Conservation (phyloP, 1,284 basidiomycete species). For the Stygiomarasmius scandens region DNA sequence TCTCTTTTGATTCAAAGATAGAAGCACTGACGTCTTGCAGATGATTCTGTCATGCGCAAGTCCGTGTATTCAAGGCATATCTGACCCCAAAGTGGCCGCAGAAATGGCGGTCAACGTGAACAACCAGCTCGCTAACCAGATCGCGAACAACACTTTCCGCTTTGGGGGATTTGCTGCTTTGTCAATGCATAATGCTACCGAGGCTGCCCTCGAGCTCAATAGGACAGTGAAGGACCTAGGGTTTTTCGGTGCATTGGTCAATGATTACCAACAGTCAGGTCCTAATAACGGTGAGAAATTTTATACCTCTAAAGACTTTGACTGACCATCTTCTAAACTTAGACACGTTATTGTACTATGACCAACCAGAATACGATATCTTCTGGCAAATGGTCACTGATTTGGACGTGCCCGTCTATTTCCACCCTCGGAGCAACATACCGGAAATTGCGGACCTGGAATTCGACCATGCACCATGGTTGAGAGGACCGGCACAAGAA, state of each 20-base stretch:
- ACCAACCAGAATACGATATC: constrained; percentile 15
- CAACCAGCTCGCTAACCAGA: constrained; percentile 11
- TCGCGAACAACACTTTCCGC: constrained; percentile 13
- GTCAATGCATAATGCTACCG: constrained; percentile 19
- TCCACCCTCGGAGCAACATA: constrained; percentile 31
- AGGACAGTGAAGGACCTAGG: constrained; percentile 17
- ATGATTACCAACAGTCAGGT: constrained; percentile 17
- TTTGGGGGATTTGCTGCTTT: constrained; percentile 19
- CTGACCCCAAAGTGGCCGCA: constrained; percentile 21
- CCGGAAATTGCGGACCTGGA: constrained; percentile 27
- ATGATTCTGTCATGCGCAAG: constrained; percentile 43
- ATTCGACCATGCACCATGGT: constrained; percentile 35
- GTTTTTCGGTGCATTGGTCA: constrained; percentile 18
- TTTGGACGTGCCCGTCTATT: constrained; percentile 20
- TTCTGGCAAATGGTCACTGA: constrained; percentile 17
- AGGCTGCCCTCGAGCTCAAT: constrained; percentile 15
- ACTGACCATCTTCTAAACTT: background rate
- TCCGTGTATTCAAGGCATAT: constrained; percentile 30
- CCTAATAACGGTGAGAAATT: constrained; percentile 12
- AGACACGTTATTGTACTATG: constrained; percentile 36
- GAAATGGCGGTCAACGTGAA: constrained; percentile 29
- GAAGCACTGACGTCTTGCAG: constrained; percentile 19
- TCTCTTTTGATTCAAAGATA: background rate
- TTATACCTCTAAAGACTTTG: background rate
- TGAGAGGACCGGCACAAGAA: constrained; percentile 39